Evolutionary conservation across 148 eudicot species (phyloP), one percentile per base, ranked within the genome.

Genomic region (Chenopodium quinoa): DNA sequence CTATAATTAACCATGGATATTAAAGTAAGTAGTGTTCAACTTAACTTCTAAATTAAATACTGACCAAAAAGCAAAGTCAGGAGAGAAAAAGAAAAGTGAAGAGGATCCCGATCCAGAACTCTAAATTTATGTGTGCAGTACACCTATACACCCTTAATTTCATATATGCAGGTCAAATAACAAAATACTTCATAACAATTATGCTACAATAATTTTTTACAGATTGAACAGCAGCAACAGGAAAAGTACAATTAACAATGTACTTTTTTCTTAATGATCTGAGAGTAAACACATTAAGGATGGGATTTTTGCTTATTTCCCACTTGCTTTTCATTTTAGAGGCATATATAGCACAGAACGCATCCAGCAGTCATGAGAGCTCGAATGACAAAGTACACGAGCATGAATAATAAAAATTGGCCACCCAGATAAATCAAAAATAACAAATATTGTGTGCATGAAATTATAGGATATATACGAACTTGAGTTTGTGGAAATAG

Each of bases 401-500:
- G 22, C 19, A 73, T 50, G 50, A 8, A 73, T 4, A 4, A 19
- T 7, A 8, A 70, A 12, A 62, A 7, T 23, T 78, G 27, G 17
- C 50, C 48, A 20, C 56, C 65, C 68, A 80, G 44, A 52, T 9
- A 64, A 47, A 69, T 56, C 31, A 66, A 74, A n/a, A 67, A 50
- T 75, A 74, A 34, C 73, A 81, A 27, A 47, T 79, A 7, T 1
- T 62, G 62, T 32, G 27, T 67, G 56, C 64, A 82, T 3, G 32
- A 78, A 20, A 81, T 63, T 37, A 60, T 25, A 84, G 78, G 76
- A 66, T 20, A 56, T 48, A 78, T 79, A 87, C 92, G 76, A 66
- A 95, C 98, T 93, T 95, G 83, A 95, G 87, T 82, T 89, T 95
- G 89, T 93, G 97, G 87, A 95, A 95, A 87, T 95, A 95, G 82